Evolutionary conservation across 176 grass and related monocot genomes (phyloP).

Genomic region (barley (Hordeum vulgare)): MorexV3_pseudomolecules_assembly NC_058521.1:519578060-519578559

Average conservation of each 20-base stretch:
- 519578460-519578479: background rate
- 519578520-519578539: background rate
- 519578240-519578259: background rate
- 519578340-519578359: background rate
- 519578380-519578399: background rate
- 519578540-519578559: background rate
- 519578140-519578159: background rate
- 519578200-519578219: background rate
- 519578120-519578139: background rate
- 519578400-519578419: background rate
- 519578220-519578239: background rate
- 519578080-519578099: background rate
- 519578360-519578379: background rate
- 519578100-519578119: constrained; percentile 1
- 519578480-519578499: background rate
- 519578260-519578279: background rate
- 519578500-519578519: background rate
- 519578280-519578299: background rate
- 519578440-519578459: background rate
- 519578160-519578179: background rate
- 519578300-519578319: background rate
- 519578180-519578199: background rate
- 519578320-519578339: background rate
- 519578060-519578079: background rate
- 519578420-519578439: background rate